Evolutionary conservation across 495 filamentous ascomycete species (phyloP), one percentile per base, ranked within the genome.

Genomic region (Aspergillus affinis): DNA sequence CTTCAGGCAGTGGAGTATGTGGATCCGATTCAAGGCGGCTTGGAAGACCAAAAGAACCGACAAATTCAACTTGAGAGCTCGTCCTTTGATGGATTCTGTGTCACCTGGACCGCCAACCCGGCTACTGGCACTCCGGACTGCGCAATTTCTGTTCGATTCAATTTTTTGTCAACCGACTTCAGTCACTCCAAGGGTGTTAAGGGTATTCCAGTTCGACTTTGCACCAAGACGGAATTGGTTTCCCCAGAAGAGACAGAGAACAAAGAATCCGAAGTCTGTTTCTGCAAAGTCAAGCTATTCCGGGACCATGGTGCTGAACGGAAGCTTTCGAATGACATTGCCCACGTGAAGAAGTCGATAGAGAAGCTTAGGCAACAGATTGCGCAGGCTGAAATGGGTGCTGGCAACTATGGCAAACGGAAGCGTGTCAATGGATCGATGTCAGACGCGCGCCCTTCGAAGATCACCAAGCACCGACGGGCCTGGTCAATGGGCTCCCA

Each of bases 181-280:
- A 98, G 92, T 69, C 92, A 96, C 66, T 97, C 94, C 7, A 98
- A 98, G 64, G 94, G 94, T 29, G 93, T 98, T 29, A 98, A 97
- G 71, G 94, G 94, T 18, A 95, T 96, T 57, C 91, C 93, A 0
- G 92, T 98, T 13, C 76, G 94, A 47, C 81, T 98, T 5, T 98
- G 93, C 69, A 85, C 92, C 5, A 97, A 97, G 72, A 97, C 93
- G 0, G 88, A 92, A 51, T 69, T 84, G 17, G 62, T 89, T 0
- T 70, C 71, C 0, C 68, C 67, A 0, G 74, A 75, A 1, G 72
- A 82, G 21, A 73, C 81, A 3, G 78, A 79, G 3, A 66, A 74
- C 0, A 65, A 75, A 7, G 68, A 75, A 4, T 67, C 84, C 2
- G 93, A 98, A 72, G 84, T 96, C 6, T 90, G 89, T 71, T 98